These are phyloP conservation scores for Leersia perrieri DNA, from an alignment of 176 grass and related monocot genomes.

Conservation along the genomic window DNA sequence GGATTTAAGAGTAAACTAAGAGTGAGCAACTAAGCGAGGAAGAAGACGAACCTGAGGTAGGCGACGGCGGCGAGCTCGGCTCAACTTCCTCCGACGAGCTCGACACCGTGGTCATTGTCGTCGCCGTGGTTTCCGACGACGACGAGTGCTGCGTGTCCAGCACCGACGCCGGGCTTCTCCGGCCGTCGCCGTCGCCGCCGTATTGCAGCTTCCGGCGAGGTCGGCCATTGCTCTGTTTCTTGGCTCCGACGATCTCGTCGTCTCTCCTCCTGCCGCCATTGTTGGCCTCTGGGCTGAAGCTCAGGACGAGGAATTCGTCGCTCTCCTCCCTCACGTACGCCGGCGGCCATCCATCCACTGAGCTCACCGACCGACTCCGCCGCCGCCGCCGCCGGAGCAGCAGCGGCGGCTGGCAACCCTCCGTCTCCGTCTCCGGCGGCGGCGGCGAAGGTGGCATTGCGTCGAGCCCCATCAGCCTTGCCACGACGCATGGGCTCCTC, in stretches of 20 bases:
- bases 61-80: slow-evolving; percentile 32
- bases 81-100: slow-evolving; percentile 35
- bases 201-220: slow-evolving; percentile 10
- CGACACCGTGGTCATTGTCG: not conserved
- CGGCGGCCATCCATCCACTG: too few species aligned
- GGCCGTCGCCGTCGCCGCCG: slow-evolving; percentile 3
- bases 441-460: slow-evolving; percentile 51
- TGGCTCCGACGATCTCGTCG: not conserved
- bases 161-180: slow-evolving; percentile 84
- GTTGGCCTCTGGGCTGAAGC: slow-evolving; percentile 60
- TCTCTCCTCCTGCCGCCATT: not conserved
- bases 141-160: slow-evolving; percentile 35
- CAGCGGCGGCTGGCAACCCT: too few species aligned
- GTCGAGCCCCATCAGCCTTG: slow-evolving; percentile 86
- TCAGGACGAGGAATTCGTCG: slow-evolving; percentile 86
- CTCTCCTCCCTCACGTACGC: slow-evolving; percentile 65
- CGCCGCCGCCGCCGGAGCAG: slow-evolving; percentile 20
- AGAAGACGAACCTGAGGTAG: slow-evolving; percentile 43
- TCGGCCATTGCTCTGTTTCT: not conserved
- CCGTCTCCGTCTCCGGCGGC: slow-evolving; percentile 22
- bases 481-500: slow-evolving; percentile 73
- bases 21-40: not conserved
- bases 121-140: not conserved
- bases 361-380: too few species aligned
- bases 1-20: not conserved